Evolutionary conservation across 1,284 basidiomycete genomes (phyloP).

Genomic region (Cryptococcus hybrid): DNA sequence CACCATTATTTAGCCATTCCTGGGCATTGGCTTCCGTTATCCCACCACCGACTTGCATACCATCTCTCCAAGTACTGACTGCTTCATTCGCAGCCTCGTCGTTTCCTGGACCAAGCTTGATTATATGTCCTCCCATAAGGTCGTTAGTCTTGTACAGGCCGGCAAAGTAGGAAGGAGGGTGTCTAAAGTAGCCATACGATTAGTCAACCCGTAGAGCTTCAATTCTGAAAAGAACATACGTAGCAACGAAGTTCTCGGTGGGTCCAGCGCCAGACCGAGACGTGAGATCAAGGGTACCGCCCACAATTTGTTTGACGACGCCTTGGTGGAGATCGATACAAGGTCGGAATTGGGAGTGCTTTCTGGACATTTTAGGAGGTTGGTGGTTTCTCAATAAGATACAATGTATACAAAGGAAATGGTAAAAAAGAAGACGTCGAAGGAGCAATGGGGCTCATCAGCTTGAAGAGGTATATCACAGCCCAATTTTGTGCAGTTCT

Average conservation of each 20-base stretch:
- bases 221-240: conserved; percentile 54
- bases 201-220: neutral
- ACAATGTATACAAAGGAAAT: neutral
- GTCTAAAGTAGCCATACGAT: conserved; percentile 53
- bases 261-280: conserved; percentile 57
- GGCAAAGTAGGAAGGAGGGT: conserved; percentile 79
- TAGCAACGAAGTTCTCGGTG: conserved; percentile 90
- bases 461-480: neutral
- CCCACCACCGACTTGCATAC: conserved; percentile 90
- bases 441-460: neutral
- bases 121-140: conserved; percentile 88
- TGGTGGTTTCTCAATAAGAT: neutral
- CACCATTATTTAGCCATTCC: conserved; percentile 84
- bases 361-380: conserved; percentile 1
- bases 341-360: conserved; percentile 68
- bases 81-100: conserved; percentile 83
- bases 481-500: neutral
- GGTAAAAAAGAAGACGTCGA: neutral
- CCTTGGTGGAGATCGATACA: conserved; percentile 97
- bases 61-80: conserved; percentile 76
- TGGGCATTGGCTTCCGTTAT: conserved; percentile 78
- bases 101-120: conserved; percentile 88
- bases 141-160: conserved; percentile 68
- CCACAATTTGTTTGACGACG: conserved; percentile 97
- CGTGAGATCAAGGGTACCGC: conserved; percentile 68